Evolutionary conservation across 495 filamentous ascomycete species (phyloP).

Genomic region (Pyrenula aspistea): DNA sequence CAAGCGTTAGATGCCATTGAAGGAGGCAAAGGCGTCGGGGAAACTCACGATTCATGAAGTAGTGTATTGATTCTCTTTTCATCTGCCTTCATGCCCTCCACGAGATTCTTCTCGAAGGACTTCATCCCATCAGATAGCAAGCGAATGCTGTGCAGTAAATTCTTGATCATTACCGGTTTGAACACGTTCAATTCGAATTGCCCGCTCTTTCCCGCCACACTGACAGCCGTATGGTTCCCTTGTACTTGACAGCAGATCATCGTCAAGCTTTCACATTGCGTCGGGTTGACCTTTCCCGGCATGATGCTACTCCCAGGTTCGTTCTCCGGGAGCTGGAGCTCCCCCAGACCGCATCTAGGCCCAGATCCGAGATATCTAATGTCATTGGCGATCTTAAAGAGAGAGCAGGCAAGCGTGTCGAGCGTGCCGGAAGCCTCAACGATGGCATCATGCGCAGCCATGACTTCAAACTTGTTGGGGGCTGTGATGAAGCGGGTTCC

Average conservation of each 20-base stretch:
- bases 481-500: constrained; percentile 90
- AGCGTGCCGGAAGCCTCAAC: constrained; percentile 87
- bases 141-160: constrained; percentile 80
- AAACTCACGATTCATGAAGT: constrained; percentile 66
- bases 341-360: constrained; percentile 88
- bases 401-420: constrained; percentile 82
- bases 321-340: constrained; percentile 89
- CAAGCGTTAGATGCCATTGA: neutral
- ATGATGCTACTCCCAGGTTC: constrained; percentile 96
- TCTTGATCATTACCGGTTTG: constrained; percentile 92
- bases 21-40: neutral
- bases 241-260: constrained; percentile 98
- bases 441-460: constrained; percentile 94
- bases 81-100: constrained; percentile 81
- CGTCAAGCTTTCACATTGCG: constrained; percentile 93
- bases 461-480: constrained; percentile 97
- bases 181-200: constrained; percentile 99
- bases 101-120: constrained; percentile 87
- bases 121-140: constrained; percentile 85
- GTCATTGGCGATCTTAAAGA: constrained; percentile 98
- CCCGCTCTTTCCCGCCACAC: constrained; percentile 89
- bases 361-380: constrained; percentile 94
- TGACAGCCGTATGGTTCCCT: constrained; percentile 87
- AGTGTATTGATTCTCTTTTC: constrained; percentile 78
- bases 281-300: constrained; percentile 99